Percentiles rank a stretch among this genome's conserved stretches.
Conservation (phyloP, 495 filamentous ascomycete genomes). For the Astrothelium macrocarpum region DNA sequence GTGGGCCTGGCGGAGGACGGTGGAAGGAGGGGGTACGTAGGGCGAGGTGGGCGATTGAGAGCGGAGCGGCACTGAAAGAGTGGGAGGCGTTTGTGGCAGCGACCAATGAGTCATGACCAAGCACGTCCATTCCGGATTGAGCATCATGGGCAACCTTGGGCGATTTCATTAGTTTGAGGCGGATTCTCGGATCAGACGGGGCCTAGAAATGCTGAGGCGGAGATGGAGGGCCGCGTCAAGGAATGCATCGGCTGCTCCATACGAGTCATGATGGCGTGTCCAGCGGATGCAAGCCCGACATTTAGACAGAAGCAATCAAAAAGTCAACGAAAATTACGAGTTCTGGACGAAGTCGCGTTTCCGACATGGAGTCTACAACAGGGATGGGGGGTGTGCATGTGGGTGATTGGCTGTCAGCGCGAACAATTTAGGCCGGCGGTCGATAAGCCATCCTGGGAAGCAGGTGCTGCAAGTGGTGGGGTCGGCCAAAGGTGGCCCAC, state of each 20-base stretch:
- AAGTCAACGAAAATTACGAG: neutral
- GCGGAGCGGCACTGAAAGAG: conserved; percentile 66
- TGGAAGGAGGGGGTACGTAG: conserved; percentile 90
- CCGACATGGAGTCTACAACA: neutral
- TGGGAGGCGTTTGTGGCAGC: conserved; percentile 37
- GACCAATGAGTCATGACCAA: conserved; percentile 20
- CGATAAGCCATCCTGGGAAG: conserved; percentile 6
- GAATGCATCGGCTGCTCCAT: neutral
- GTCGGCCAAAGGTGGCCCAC: neutral
- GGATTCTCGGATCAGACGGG: neutral
- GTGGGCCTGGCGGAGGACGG: conserved; percentile 70
- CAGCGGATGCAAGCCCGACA: neutral
- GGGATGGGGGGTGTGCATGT: neutral
- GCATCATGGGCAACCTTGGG: neutral
- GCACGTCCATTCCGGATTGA: neutral
- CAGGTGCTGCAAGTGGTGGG: neutral
- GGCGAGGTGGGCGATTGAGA: conserved; percentile 73
- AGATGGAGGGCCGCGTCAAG: neutral
- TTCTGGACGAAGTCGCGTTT: neutral
- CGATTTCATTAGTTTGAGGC: neutral
- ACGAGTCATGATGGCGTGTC: neutral
- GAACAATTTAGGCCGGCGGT: neutral
- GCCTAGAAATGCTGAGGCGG: neutral
- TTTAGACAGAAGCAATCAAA: neutral
- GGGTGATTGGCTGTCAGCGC: neutral